A percentile compares a stretch with the other conserved stretches of the same genome.
phyloP scores from a whole-genome alignment of 805 yeast species.

The Maudiozyma saulgeensis region DNA sequence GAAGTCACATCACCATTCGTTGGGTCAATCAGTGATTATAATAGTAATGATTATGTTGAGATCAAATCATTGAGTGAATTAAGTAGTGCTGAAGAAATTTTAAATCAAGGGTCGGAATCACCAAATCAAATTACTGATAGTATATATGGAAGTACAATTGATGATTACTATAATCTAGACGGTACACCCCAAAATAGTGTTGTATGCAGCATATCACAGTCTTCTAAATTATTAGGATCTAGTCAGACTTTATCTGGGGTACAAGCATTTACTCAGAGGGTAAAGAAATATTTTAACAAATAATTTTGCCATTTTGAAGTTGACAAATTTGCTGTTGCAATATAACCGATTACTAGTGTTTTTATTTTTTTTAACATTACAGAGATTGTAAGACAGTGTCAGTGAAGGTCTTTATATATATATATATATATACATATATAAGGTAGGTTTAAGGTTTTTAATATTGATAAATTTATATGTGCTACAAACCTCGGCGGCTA shows the following conservation, averaged over 20 bases:
- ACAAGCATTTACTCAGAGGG: conserved; percentile 5
- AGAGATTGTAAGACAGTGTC: no score
- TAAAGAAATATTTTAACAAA: neutral
- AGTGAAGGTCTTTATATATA: no score
- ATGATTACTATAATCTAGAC: conserved; percentile 1
- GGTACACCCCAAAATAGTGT: neutral
- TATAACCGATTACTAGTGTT: no score
- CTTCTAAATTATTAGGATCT: neutral
- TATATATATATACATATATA: no score
- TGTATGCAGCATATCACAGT: neutral
- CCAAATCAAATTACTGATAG: neutral
- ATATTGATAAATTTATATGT: no score
- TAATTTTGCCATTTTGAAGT: neutral
- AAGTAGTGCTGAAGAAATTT: conserved; percentile 23
- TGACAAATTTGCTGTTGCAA: no score
- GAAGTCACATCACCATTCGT: neutral
- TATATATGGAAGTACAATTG: neutral
- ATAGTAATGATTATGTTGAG: conserved; percentile 18
- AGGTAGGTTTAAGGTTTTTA: no score
- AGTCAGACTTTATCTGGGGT: neutral
- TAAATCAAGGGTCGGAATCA: neutral
- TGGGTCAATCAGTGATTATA: neutral
- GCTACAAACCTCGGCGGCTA: no score
- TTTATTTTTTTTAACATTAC: no score
- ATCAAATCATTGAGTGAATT: conserved; percentile 24